These are phyloP conservation scores for Chrysoporthe austroafricana DNA, from an alignment of 2,329 filamentous ascomycete genomes.

Conservation along the genomic window DNA sequence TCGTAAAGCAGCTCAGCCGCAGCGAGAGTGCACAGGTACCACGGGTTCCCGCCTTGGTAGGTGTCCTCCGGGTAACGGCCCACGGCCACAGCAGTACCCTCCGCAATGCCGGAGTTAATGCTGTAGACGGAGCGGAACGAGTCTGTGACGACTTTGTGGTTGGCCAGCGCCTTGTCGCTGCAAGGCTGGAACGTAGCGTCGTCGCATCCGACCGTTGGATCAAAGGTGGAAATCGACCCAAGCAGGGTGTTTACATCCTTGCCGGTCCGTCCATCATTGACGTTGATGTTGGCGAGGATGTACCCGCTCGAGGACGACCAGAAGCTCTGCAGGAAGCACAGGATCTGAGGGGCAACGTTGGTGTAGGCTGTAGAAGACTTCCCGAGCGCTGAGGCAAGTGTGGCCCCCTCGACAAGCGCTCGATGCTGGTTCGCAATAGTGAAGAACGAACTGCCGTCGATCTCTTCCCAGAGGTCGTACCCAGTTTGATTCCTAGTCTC, in stretches of 20 bases:
- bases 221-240: slow-evolving; percentile 69
- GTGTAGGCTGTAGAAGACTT: slow-evolving; percentile 64
- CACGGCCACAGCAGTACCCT: slow-evolving; percentile 63
- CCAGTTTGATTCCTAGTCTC: slow-evolving; percentile 55
- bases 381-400: slow-evolving; percentile 66
- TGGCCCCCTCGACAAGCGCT: slow-evolving; percentile 68
- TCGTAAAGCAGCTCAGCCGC: slow-evolving; percentile 82
- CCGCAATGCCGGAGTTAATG: slow-evolving; percentile 68
- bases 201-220: slow-evolving; percentile 68
- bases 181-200: slow-evolving; percentile 78
- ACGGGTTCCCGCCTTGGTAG: slow-evolving; percentile 81
- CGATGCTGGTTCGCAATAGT: slow-evolving; percentile 73
- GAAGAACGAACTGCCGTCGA: slow-evolving; percentile 78
- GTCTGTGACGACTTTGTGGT: slow-evolving; percentile 76
- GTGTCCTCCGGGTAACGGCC: slow-evolving; percentile 73
- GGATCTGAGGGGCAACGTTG: slow-evolving; percentile 68
- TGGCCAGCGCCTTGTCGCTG: slow-evolving; percentile 69
- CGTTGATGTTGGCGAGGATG: slow-evolving; percentile 70
- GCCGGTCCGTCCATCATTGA: slow-evolving; percentile 64
- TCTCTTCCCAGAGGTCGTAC: slow-evolving; percentile 86
- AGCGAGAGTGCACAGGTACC: slow-evolving; percentile 77
- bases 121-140: slow-evolving; percentile 73
- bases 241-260: slow-evolving; percentile 75
- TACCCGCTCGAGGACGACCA: slow-evolving; percentile 67
- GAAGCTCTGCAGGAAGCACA: slow-evolving; percentile 76